Percentiles rank a stretch among this genome's conserved stretches.
Evolutionary conservation across 2,329 filamentous ascomycete species (phyloP).

Genomic region (Xylariaceae sp.): DNA sequence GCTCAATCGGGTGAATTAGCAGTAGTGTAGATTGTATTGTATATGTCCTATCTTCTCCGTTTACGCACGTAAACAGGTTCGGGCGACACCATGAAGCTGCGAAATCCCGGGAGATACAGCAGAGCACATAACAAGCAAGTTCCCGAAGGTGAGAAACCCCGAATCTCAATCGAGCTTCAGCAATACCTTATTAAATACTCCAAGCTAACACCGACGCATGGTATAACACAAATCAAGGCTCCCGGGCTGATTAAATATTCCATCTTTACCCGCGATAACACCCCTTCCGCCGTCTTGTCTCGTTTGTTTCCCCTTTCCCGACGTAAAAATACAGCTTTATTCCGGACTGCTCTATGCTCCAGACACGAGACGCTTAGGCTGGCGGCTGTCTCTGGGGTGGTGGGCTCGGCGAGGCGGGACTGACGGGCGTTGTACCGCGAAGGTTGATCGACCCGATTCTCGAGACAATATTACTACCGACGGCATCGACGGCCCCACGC

Average conservation of each 20-base stretch:
- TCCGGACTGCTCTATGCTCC: background rate
- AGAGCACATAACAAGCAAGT: too few relatives aligned
- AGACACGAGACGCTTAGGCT: background rate
- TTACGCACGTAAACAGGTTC: too few relatives aligned
- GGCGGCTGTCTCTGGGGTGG: constrained; percentile 13
- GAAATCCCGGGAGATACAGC: too few relatives aligned
- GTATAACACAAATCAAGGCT: background rate
- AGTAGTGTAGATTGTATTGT: too few relatives aligned
- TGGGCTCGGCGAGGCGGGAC: constrained; percentile 16
- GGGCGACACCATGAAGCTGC: too few relatives aligned
- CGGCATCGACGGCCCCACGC: constrained; percentile 85
- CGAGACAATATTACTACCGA: constrained; percentile 83
- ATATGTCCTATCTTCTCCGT: too few relatives aligned
- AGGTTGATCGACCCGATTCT: constrained; percentile 80
- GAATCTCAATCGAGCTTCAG: too few relatives aligned
- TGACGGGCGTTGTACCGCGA: constrained; percentile 39
- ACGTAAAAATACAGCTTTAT: background rate
- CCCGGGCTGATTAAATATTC: background rate
- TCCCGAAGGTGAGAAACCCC: too few relatives aligned
- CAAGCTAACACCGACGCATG: background rate
- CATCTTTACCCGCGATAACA: background rate
- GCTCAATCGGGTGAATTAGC: too few relatives aligned
- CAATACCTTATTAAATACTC: too few relatives aligned
- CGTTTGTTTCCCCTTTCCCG: too few relatives aligned
- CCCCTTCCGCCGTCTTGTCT: background rate